Percentiles rank a stretch among this genome's conserved stretches.
Conservation (phyloP, 768 basidiomycete genomes). For the Rhizopogon vinicolor region DNA sequence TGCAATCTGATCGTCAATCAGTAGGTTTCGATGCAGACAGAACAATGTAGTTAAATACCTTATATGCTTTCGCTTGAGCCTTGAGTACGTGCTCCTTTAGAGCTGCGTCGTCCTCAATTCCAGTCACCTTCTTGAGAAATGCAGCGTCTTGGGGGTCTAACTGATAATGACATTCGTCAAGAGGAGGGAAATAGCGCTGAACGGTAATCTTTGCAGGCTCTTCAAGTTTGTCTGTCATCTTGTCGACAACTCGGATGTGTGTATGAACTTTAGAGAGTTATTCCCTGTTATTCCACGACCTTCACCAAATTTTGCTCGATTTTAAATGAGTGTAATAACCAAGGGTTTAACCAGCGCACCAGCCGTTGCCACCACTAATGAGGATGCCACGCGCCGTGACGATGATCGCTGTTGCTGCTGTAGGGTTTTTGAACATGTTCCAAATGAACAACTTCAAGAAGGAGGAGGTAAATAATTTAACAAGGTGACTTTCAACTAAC, state of each 20-base stretch:
- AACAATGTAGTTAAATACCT: conserved; percentile 7
- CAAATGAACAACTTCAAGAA: too few species aligned
- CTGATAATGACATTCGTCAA: conserved; percentile 1
- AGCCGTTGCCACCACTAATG: too few species aligned
- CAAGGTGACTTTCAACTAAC: too few species aligned
- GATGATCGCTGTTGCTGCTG: too few species aligned
- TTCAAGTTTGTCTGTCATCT: not conserved
- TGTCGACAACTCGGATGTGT: not conserved
- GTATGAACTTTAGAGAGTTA: too few species aligned
- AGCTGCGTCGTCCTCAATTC: conserved; percentile 19
- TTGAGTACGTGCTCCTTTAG: conserved; percentile 21
- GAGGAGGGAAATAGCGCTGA: not conserved
- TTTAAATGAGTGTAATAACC: too few species aligned
- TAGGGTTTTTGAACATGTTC: too few species aligned
- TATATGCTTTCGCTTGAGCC: conserved; percentile 22
- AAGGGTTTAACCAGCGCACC: too few species aligned
- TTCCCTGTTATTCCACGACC: too few species aligned
- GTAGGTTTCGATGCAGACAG: not conserved
- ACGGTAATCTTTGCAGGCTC: not conserved
- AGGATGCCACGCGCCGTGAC: too few species aligned
- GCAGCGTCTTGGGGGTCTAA: not conserved
- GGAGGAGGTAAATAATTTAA: too few species aligned
- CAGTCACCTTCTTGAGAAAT: conserved; percentile 22
- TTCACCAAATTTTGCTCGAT: too few species aligned
- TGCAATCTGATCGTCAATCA: conserved; percentile 1